Base-by-base conservation (phyloP, 2,329 filamentous ascomycete genomes). In the Talaromyces islandicus region DNA sequence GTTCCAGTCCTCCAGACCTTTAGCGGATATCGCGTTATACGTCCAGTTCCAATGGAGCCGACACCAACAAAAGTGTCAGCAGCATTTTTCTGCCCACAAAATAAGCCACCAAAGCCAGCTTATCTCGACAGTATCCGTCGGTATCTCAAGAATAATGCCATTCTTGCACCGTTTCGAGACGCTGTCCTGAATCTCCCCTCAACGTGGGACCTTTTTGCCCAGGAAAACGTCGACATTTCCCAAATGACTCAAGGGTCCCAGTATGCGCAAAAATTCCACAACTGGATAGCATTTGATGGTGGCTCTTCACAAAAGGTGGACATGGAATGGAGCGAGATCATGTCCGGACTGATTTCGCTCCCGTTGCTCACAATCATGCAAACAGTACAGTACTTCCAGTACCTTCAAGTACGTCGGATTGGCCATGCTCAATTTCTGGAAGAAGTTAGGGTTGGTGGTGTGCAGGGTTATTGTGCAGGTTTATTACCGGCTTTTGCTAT, bases 61-160 rank as follows among this genome's bases (percentile, higher is more conserved):
- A 29, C 48, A 12, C 4, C 21, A 52, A 29, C 24, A 52, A 7
- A 52, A 9, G 25, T 52, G n/a, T 51, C 58, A 43, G 58, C 58
- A 17, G 58, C 58, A 51, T 59, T 59, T 30, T 59, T 59, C 43
- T 59, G 58, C 25, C 58, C 58, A 12, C 58, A 59, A 50, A 59
- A 59, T 14, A 59, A 56, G 54, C 58, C 58, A 14, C 58, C 58
- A 7, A 56, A 59, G 41, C 29, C 52, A 17, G 27, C 9, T 1
- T 59, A 59, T 38, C 29, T 59, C 4, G 58, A 59, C 24, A 11
- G 19, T 2, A 41, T 59, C 17, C 58, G 58, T 59, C 58, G 58
- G 14, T 59, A 59, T 27, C 52, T 59, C 4, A 52, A 52, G 19
- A 59, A 19, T 5, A 56, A 56, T 30, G 12, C 21, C 7, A 25